Base-by-base conservation (phyloP, 1,284 basidiomycete genomes). In the Mycosarcoma maydis region DNA sequence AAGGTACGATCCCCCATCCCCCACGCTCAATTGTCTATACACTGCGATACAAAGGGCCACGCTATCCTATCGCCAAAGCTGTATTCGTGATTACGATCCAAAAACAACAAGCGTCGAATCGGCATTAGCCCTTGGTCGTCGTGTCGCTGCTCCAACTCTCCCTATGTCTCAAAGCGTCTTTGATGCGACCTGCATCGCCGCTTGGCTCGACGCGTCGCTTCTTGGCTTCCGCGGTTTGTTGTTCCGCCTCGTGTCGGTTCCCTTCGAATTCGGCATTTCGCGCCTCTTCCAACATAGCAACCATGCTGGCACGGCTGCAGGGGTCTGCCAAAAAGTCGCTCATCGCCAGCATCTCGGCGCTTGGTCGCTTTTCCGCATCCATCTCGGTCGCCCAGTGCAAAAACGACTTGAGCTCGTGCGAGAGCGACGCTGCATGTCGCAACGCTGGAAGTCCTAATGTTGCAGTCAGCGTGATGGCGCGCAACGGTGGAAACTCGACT, bases 391-490 rank as follows among this genome's bases (percentile, higher is more conserved):
- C 66, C 68, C 65, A 70, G n/a, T 75, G 67, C 33, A 77, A 37
- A 46, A 75, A 76, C n/a, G 73, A 59, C 43, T 64, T 61, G 42
- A 76, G 60, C 53, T 68, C 75, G 40, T 57, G 53, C 32, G 75
- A 75, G n/a, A 57, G 46, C 27, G 36, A 41, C 3, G 34, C 39
- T 0, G 72, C 48, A 26, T 61, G 27, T 17, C 41, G 55, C 23
- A 77, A 48, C 11, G 73, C 49, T 1, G 75, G 75, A 30, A 77
- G 36, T 7, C 75, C 75, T 24, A 64, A 41, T 55, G 72, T 69
- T 14, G 73, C 75, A 17, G 75, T 76, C 43, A 75, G 42, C 41
- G 65, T 77, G 42, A 77, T 76, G 33, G 75, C 75, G 7, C 75
- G 51, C 42, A 72, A 30, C 26, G 75, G 70, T 4, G 74, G 69